Evolutionary conservation across 129 eudicot genomes (phyloP), one percentile per base, ranked within the genome.

Genomic region (Arctium lappa): DNA sequence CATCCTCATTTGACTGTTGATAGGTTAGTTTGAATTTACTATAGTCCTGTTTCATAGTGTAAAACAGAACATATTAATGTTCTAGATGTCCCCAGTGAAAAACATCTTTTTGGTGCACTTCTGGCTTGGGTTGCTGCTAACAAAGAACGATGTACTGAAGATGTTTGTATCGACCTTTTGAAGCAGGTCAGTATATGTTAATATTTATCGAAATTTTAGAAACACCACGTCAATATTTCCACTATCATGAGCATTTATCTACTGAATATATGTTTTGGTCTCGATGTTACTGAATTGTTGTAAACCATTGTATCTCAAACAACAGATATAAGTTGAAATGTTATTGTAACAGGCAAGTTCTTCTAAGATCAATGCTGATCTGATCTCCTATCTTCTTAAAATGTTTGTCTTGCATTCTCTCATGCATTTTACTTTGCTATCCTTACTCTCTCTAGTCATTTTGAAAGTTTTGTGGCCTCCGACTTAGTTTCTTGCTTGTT

Each of bases 1-100:
- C 94, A 92, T 85, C 92, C 97, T 3, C 73, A 89, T 75, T 81
- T 95, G 91, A 89, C 97, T 69, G 88, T 89, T 38, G 88, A 87
- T 82, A 94, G 98, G 98, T 94, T 81, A 18, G 85, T 88, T 83
- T 83, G n/a, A 16, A 63, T 32, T 27, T 81, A 46, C 8, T 29
- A 76, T 73, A 18, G n/a, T 22, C 15, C 40, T 65, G 80, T 70
- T 46, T 38, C 44, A 9, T 73, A 62, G 29, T 60, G 6, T 76
- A 83, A 42, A 33, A 56, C 40, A 81, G 12, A 82, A 83, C 32
- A 68, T 72, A 30, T 5, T 38, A 62, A 76, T 76, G 48, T 60
- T 69, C 29, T 38, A 22, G 69, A 72, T 79, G 50, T 79, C 85
- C 39, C 56, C 90, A 92, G 98, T 74, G 98, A 95, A 89, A 92